Percentiles rank a stretch among this genome's conserved stretches.
phyloP scores from a whole-genome alignment of 176 grass and related monocot genomes.

The Cymbopogon citratus region DNA sequence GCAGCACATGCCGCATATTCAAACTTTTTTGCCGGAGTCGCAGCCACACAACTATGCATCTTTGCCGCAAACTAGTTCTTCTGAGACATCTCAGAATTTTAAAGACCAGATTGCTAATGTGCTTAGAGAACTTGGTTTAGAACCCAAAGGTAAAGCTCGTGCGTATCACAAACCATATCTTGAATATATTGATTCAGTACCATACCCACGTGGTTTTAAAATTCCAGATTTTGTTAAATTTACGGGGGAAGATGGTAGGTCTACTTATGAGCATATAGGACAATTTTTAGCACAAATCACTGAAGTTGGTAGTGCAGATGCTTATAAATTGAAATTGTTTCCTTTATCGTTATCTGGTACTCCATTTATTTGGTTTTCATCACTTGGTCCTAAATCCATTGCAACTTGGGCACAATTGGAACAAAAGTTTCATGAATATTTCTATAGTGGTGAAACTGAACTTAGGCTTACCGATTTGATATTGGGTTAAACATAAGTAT shows the following conservation, averaged over 20 bases:
- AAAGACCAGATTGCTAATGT: background rate
- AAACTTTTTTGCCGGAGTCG: background rate
- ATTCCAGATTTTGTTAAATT: conserved; percentile 8
- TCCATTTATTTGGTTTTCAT: background rate
- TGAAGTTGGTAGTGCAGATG: background rate
- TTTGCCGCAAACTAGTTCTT: background rate
- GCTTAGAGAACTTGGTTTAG: background rate
- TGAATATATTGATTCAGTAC: background rate
- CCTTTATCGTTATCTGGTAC: background rate
- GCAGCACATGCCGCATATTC: background rate
- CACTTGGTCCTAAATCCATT: background rate
- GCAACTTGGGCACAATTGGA: background rate
- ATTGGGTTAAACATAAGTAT: background rate
- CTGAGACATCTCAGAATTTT: background rate
- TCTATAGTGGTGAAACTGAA: background rate
- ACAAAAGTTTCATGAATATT: background rate
- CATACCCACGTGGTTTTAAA: conserved; percentile 11
- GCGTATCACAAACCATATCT: background rate
- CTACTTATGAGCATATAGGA: background rate
- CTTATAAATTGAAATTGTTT: background rate
- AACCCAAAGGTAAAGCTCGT: background rate
- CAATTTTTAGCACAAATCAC: background rate
- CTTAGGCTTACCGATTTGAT: background rate
- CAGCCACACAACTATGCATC: background rate
- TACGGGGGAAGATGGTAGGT: background rate